Evolutionary conservation across 129 eudicot species (phyloP).

Genomic region (Tagetes erecta): DNA sequence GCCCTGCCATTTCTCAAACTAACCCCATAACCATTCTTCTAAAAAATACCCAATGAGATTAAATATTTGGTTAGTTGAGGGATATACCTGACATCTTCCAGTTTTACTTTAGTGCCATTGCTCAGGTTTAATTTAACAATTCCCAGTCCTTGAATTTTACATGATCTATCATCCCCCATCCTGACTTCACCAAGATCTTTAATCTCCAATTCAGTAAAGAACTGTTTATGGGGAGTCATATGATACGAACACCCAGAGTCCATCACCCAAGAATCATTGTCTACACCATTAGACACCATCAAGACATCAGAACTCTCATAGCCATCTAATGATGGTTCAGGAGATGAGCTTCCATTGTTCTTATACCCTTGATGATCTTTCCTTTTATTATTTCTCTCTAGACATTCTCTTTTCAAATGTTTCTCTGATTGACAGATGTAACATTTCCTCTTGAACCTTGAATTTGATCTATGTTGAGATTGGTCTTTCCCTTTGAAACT

Average conservation of each 20-base stretch:
- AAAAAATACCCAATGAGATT: neutral
- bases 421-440: neutral
- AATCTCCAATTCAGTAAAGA: neutral
- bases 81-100: neutral
- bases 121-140: neutral
- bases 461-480: neutral
- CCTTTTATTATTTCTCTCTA: neutral
- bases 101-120: neutral
- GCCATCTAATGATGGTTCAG: neutral
- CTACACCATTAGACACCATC: neutral
- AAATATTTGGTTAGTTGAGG: neutral
- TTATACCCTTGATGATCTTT: neutral
- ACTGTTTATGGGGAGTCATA: neutral
- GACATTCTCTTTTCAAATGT: neutral
- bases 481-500: too few relatives aligned
- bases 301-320: neutral
- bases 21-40: neutral
- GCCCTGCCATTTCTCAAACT: neutral
- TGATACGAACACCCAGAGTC: neutral
- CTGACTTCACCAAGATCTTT: neutral
- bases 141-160: neutral
- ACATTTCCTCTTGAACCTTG: neutral
- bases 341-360: neutral
- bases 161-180: neutral
- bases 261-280: neutral